Base-by-base conservation (phyloP, 1,139 yeast species). In the Suhomyces taliae region DNA sequence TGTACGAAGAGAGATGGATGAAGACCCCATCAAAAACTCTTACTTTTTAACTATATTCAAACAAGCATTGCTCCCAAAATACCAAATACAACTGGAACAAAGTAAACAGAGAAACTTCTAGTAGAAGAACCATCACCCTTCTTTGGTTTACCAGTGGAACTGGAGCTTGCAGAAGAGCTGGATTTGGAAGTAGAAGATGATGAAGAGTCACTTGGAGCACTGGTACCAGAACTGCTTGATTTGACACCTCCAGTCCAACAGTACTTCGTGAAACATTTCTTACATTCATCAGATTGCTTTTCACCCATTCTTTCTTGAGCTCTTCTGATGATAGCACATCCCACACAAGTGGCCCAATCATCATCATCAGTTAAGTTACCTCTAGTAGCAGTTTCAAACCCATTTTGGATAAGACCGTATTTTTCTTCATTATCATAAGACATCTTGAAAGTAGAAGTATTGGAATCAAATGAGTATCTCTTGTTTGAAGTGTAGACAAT, bases 261-360 rank as follows among this genome's bases (percentile, higher is more conserved):
- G 55, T 73, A 74, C 6, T 62, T 51, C 14, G 61, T 50, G 52
- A 74, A 74, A 47, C 79, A 74, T 44, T 64, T 52, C 45, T 65
- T 57, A 50, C 79, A 74, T 49, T 73, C 74, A 33, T 68, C 72
- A 1, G 72, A 63, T 51, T 72, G 78, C 34, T 66, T 64, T 35
- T 65, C 46, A 3, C 68, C 68, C 42, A 65, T 59, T 48, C 79
- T 57, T 54, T 74, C 78, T 53, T 74, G 77, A 7, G 68, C 65
- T 53, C 79, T 59, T 53, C 78, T 62, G 36, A 74, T 72, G 26
- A 74, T 65, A 6, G 79, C 79, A 62, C 79, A 74, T 4, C 77
- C 79, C 12, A 74, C 75, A 59, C 79, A 74, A 1, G 67, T 66
- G 7, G 69, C 65, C 78, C 78, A 74, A 19, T 66, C 56, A 9